A percentile compares a stretch with the other conserved stretches of the same genome.
Conservation (phyloP, 164 flowering plant species). For the Stephania yunnanensis region DNA sequence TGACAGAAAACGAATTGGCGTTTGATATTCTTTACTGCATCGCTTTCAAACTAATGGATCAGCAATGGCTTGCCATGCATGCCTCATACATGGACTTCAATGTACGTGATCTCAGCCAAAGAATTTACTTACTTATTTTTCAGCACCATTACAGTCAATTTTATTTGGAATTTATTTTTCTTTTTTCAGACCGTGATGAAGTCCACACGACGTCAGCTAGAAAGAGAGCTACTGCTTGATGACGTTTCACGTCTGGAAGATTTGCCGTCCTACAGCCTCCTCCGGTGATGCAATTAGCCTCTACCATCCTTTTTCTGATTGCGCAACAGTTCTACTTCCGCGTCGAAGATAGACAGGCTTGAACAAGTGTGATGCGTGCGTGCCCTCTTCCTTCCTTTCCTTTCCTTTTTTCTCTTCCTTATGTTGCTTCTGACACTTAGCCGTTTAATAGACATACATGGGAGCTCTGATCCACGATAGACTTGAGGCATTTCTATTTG, state of each 20-base stretch:
- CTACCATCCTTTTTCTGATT: not conserved
- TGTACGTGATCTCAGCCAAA: slow-evolving; percentile 29
- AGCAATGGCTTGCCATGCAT: slow-evolving; percentile 81
- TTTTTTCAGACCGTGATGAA: slow-evolving; percentile 68
- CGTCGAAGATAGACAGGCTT: not conserved
- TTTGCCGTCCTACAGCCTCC: slow-evolving; percentile 66
- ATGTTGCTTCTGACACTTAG: not conserved
- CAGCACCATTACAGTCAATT: not conserved
- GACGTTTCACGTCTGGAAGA: slow-evolving; percentile 63
- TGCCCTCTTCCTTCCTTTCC: not conserved
- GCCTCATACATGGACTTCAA: slow-evolving; percentile 97
- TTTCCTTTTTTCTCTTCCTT: not conserved
- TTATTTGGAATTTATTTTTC: not conserved
- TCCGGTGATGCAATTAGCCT: slow-evolving; percentile 17
- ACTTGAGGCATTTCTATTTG: slow-evolving; percentile 1
- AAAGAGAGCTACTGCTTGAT: slow-evolving; percentile 66
- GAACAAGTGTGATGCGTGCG: not conserved
- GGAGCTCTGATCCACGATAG: not conserved
- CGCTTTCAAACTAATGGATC: slow-evolving; percentile 83
- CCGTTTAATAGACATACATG: not conserved
- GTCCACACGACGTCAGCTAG: slow-evolving; percentile 75
- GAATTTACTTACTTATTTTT: not conserved
- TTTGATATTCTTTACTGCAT: slow-evolving; percentile 88
- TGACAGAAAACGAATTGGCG: slow-evolving; percentile 71
- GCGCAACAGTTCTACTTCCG: not conserved